A percentile compares a stretch with the other conserved stretches of the same genome.
phyloP scores from a whole-genome alignment of 345 rosid genomes.

The Hibiscus trionum region DNA sequence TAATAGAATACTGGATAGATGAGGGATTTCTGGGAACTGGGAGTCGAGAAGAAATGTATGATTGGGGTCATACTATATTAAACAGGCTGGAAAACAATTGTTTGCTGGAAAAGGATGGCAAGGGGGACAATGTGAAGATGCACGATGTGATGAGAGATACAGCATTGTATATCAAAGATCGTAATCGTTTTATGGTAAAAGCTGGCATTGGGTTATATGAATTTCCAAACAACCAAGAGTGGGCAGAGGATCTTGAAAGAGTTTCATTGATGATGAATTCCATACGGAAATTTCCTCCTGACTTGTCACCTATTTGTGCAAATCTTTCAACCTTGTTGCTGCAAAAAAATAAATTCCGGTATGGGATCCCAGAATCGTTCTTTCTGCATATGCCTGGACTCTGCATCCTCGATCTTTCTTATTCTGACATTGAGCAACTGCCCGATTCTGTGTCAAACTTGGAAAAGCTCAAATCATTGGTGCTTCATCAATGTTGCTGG shows the following conservation, averaged over 20 bases:
- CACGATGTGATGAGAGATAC: slow-evolving; percentile 20
- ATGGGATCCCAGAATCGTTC: neutral
- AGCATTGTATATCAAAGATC: slow-evolving; percentile 12
- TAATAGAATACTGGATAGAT: slow-evolving; percentile 18
- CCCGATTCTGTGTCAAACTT: slow-evolving; percentile 10
- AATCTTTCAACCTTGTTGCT: slow-evolving; percentile 2
- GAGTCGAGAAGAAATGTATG: neutral
- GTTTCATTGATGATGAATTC: neutral
- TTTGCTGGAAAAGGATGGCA: slow-evolving; percentile 1
- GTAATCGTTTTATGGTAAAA: slow-evolving; percentile 9
- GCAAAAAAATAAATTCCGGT: neutral
- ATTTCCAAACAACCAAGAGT: slow-evolving; percentile 4
- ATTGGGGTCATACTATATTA: slow-evolving; percentile 14
- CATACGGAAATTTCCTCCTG: neutral
- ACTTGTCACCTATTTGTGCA: neutral
- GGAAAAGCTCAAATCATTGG: neutral
- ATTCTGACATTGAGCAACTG: neutral
- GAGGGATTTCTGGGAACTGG: slow-evolving; percentile 15
- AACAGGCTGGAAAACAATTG: slow-evolving; percentile 12
- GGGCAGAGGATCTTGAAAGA: slow-evolving; percentile 11
- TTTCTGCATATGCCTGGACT: slow-evolving; percentile 9
- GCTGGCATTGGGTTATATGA: slow-evolving; percentile 6
- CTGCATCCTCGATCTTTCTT: slow-evolving; percentile 18
- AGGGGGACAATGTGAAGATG: slow-evolving; percentile 11
- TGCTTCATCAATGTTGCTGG: neutral